A percentile compares a stretch with the other conserved stretches of the same genome.
phyloP scores from a whole-genome alignment of 345 rosid species.

The Rhodamnia argentea region DNA sequence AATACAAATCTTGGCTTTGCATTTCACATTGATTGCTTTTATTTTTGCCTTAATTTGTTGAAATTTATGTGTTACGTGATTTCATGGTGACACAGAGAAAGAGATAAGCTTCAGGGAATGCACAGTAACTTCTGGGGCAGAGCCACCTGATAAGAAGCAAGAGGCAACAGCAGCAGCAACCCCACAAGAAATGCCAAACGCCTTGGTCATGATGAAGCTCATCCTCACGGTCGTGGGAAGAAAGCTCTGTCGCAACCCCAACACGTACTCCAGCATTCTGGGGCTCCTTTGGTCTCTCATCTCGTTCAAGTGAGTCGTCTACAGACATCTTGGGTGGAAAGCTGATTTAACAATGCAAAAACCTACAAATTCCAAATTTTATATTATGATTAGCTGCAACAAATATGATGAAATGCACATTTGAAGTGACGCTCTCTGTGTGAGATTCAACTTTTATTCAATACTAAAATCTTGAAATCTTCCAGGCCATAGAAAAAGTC shows the following conservation, averaged over 20 bases:
- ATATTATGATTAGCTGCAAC: background rate
- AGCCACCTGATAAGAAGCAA: conserved; percentile 8
- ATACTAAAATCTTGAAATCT: background rate
- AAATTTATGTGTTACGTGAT: background rate
- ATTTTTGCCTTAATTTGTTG: background rate
- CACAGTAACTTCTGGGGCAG: conserved; percentile 8
- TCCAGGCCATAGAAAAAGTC: too few relatives aligned
- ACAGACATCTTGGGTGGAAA: background rate
- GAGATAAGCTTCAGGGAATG: conserved; percentile 45
- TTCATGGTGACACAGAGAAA: conserved; percentile 14
- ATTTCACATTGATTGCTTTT: background rate
- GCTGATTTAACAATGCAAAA: background rate
- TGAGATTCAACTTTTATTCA: background rate
- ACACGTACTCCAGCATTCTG: conserved; percentile 40
- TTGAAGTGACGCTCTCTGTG: background rate
- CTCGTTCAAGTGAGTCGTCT: conserved; percentile 33
- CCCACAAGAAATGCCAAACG: conserved; percentile 33
- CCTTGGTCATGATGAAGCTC: conserved; percentile 33
- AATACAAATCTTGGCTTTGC: background rate
- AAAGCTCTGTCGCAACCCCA: conserved; percentile 51
- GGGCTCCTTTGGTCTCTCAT: conserved; percentile 50
- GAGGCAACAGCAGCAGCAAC: background rate
- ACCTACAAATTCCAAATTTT: background rate
- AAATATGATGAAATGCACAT: background rate
- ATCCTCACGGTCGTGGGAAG: conserved; percentile 33